Base-by-base conservation (phyloP, 352 stramenopile species). In the Phytophthora constricta region DNA sequence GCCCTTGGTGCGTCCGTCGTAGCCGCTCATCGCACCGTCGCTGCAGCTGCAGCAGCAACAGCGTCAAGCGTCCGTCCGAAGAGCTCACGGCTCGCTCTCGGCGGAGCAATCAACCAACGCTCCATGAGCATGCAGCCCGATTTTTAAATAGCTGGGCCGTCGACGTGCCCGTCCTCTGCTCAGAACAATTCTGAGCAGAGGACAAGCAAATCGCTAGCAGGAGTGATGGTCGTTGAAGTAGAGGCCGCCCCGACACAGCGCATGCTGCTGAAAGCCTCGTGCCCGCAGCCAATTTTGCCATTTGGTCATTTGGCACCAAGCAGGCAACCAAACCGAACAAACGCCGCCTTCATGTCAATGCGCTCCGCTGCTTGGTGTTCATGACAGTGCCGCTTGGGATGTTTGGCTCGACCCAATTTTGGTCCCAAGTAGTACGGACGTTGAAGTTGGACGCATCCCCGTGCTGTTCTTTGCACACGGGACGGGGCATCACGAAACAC, bases 1-100 rank as follows among this genome's bases (percentile, higher is more conserved):
- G 63, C 80, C 80, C 57, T 84, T 77, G 37, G 57, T 78, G 23
- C 77, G 77, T 31, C 65, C 72, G 25, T 75, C 68, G 53, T 68
- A 68, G 37, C 51, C 62, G 45, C 51, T 72, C 68, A 75, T 75
- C 28, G 28, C 25, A 27, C 37, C 41, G 41, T 47, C 14, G 41
- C 41, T 47, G n/a, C 25, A n/a, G 25, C 4, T 14, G n/a, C n/a
- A n/a, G n/a, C n/a, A n/a, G n/a, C n/a, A n/a, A n/a, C n/a, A n/a
- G n/a, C n/a, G n/a, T n/a, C n/a, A n/a, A n/a, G n/a, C n/a, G n/a
- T n/a, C n/a, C n/a, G n/a, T n/a, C n/a, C n/a, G n/a, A n/a, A n/a
- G n/a, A n/a, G n/a, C n/a, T n/a, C n/a, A n/a, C n/a, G n/a, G n/a
- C n/a, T n/a, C n/a, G n/a, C n/a, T n/a, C n/a, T n/a, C n/a, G n/a